These are phyloP conservation scores for Neonectria hederae DNA, from an alignment of 2,329 filamentous ascomycete genomes.

Conservation along the genomic window DNA sequence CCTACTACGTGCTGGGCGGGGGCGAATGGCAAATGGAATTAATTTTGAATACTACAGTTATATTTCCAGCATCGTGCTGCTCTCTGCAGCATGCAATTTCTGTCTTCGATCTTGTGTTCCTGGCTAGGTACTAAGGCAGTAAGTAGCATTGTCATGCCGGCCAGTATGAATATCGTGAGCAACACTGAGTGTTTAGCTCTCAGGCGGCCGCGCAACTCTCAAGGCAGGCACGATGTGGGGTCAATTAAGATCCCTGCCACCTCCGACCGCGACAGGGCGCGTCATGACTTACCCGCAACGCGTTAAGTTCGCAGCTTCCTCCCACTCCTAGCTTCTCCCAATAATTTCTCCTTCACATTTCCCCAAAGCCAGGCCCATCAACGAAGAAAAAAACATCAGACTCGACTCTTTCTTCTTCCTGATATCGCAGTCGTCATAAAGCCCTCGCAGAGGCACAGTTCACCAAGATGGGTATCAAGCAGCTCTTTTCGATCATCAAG, in stretches of 20 bases:
- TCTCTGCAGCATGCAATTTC: too few species aligned
- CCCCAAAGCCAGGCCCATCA: background rate
- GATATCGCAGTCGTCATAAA: background rate
- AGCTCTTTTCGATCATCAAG: constrained; percentile 82
- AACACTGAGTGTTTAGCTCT: background rate
- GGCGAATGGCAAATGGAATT: background rate
- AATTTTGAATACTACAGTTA: too few species aligned
- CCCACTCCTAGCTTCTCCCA: constrained; percentile 17
- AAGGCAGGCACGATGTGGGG: constrained; percentile 34
- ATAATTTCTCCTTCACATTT: background rate
- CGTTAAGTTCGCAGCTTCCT: constrained; percentile 35
- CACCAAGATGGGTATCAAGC: constrained; percentile 70
- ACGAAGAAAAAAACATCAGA: background rate
- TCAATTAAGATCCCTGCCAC: constrained; percentile 45
- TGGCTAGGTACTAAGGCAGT: too few species aligned
- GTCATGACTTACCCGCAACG: constrained; percentile 40
- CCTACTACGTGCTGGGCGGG: background rate
- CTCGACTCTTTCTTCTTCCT: background rate
- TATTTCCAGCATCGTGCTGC: too few species aligned
- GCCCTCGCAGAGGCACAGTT: constrained; percentile 8
- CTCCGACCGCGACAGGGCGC: constrained; percentile 41
- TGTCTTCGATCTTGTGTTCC: too few species aligned
- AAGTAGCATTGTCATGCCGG: too few species aligned
- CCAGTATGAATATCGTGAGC: background rate
- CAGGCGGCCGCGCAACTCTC: background rate